Evolutionary conservation across 2,329 filamentous ascomycete species (phyloP).

Genomic region (Lachnellula willkommii): DNA sequence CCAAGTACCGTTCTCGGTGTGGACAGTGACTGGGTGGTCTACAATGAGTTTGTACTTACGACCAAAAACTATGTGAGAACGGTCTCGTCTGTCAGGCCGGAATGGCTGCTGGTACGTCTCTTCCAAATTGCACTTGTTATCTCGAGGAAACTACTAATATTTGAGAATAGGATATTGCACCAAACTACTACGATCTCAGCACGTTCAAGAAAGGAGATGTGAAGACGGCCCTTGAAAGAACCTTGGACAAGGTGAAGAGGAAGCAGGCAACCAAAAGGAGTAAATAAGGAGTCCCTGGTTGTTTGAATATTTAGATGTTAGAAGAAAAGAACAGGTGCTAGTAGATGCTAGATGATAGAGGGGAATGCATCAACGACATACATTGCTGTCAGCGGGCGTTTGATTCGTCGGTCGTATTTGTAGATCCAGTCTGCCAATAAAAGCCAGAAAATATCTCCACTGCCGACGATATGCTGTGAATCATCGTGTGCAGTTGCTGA

Average conservation of each 20-base stretch:
- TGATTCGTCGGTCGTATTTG: neutral
- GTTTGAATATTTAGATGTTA: neutral
- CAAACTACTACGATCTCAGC: conserved; percentile 82
- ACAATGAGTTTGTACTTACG: conserved; percentile 97
- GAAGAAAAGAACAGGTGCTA: neutral
- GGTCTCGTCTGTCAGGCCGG: conserved; percentile 83
- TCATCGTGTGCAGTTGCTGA: neutral
- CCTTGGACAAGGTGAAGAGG: conserved; percentile 55
- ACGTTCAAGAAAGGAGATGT: conserved; percentile 83
- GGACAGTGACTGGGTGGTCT: conserved; percentile 93
- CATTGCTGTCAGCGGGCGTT: neutral
- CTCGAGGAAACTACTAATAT: conserved; percentile 29
- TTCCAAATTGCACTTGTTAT: conserved; percentile 4
- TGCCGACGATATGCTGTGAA: neutral
- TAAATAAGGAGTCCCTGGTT: conserved; percentile 6
- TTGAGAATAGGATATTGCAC: conserved; percentile 75
- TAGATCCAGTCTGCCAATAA: neutral
- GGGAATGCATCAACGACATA: neutral
- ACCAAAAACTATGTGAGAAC: conserved; percentile 98
- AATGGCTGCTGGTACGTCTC: conserved; percentile 81
- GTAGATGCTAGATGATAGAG: neutral
- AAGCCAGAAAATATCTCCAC: neutral
- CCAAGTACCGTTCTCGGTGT: conserved; percentile 84
- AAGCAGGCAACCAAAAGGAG: conserved; percentile 36
- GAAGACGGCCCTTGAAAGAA: conserved; percentile 58